Base-by-base conservation (phyloP, 2,329 filamentous ascomycete species). In the Colletotrichum musae region DNA sequence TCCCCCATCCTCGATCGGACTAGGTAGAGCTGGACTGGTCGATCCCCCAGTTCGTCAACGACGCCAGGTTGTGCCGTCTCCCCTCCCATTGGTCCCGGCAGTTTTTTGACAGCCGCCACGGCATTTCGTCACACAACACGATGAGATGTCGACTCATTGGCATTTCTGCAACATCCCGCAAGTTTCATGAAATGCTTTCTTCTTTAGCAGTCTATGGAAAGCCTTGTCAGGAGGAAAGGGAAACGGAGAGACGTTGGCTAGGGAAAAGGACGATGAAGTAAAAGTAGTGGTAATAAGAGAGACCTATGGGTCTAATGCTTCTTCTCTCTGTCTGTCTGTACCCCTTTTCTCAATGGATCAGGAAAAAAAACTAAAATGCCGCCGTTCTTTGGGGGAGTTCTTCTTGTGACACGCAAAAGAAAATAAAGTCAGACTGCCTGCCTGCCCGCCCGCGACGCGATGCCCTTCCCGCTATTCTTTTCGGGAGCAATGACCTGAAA, bases 361-460 rank as follows among this genome's bases (percentile, higher is more conserved):
- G 54, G 21, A 24, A 26, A 47, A 50, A 68, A 58, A 58, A 41
- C 54, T 32, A 47, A 50, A 68, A 58, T 64, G 48, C 54, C 41
- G 54, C 60, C 65, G 50, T 53, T 62, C 48, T 62, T 47, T 62
- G 36, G 39, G 41, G 15, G 7, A 36, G 7, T 54, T 21, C 47
- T 53, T 28, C 21, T 51, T 59, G 57, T 41, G 26, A 53, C n/a
- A 53, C 21, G 57, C 36, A 41, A 47, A 60, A 43, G 32, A 10
- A 50, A 13, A 36, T 43, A 59, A 48, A 28, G 26, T 58, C 52
- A 59, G 45, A 18, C 57, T 56, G 56, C 61, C 50, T 69, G 50
- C 66, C 66, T 69, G 54, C 66, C 66, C 43, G 43, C 66, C 66
- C 36, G 62, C 66, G 62, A 15, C 51, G 62, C 66, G 45, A 69